phyloP scores from a whole-genome alignment of 2,329 filamentous ascomycete genomes.

The Cylindrodendrum hubeiense region DNA sequence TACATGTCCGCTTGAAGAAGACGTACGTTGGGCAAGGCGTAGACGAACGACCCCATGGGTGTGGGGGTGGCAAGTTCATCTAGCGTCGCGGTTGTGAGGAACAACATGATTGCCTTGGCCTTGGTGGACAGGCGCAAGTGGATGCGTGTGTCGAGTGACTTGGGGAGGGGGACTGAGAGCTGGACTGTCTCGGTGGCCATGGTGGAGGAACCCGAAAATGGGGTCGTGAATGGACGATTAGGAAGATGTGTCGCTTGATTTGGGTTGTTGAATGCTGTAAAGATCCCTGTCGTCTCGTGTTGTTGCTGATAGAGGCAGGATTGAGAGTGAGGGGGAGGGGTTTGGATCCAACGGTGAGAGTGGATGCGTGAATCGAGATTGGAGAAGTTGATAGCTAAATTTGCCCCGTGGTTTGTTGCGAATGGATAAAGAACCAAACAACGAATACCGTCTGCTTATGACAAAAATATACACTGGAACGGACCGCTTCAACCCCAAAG shows the following conservation, averaged over 20 bases:
- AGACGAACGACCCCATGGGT: slow-evolving; percentile 89
- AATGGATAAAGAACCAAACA: background rate
- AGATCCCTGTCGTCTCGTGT: background rate
- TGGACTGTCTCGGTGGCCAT: slow-evolving; percentile 50
- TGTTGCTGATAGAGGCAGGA: background rate
- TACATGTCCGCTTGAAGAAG: slow-evolving; percentile 12
- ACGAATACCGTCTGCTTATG: background rate
- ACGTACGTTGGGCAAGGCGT: slow-evolving; percentile 88
- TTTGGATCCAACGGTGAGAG: background rate
- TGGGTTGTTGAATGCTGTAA: background rate
- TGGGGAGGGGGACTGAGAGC: slow-evolving; percentile 71
- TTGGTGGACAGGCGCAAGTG: slow-evolving; percentile 71
- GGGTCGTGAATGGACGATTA: no score
- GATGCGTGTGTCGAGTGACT: slow-evolving; percentile 70
- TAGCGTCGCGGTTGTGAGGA: slow-evolving; percentile 69
- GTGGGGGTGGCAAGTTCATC: slow-evolving; percentile 64
- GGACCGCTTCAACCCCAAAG: background rate
- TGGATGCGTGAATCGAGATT: slow-evolving; percentile 4
- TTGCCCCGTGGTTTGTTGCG: background rate
- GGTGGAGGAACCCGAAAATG: background rate
- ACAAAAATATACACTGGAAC: background rate
- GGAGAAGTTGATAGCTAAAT: background rate
- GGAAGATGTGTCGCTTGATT: background rate
- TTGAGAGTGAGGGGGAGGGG: slow-evolving; percentile 9
- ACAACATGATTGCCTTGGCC: slow-evolving; percentile 69